A percentile compares a stretch with the other conserved stretches of the same genome.
Conservation (phyloP, 495 filamentous ascomycete genomes). For the Aspergillus carlsbadensis region DNA sequence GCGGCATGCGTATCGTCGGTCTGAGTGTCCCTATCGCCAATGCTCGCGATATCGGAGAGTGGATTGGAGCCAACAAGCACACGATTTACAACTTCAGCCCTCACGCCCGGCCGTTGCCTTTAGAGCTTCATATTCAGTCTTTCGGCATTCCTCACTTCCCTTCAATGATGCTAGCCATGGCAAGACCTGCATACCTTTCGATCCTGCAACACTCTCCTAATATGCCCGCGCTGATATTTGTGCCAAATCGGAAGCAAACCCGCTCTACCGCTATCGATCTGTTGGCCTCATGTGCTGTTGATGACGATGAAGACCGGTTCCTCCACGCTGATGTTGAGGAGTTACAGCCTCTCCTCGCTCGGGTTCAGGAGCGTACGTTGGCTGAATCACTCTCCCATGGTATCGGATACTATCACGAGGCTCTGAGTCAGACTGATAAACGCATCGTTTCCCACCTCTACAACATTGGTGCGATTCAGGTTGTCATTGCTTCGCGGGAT, state of each 20-base stretch:
- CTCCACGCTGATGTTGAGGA: constrained; percentile 77
- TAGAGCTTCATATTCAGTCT: constrained; percentile 94
- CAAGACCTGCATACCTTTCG: constrained; percentile 84
- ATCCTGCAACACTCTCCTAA: constrained; percentile 81
- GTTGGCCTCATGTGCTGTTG: constrained; percentile 76
- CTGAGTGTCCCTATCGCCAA: constrained; percentile 92
- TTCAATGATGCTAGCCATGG: constrained; percentile 97
- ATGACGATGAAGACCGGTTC: constrained; percentile 93
- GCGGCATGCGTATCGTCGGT: constrained; percentile 81
- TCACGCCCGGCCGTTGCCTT: constrained; percentile 76
- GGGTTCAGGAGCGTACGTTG: constrained; percentile 80
- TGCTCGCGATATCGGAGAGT: constrained; percentile 90
- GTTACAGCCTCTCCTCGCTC: constrained; percentile 75
- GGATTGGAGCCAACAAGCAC: constrained; percentile 98
- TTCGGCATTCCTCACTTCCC: constrained; percentile 97
- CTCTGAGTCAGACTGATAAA: constrained; percentile 83
- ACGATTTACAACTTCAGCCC: constrained; percentile 99
- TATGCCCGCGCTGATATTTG: constrained; percentile 87
- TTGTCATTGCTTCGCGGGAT: constrained; percentile 89
- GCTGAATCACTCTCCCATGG: constrained; percentile 92
- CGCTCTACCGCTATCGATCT: constrained; percentile 88
- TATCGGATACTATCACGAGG: constrained; percentile 97
- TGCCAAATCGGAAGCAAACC: constrained; percentile 89
- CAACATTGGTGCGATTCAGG: constrained; percentile 86
- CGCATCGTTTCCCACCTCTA: constrained; percentile 90